phyloP scores from a whole-genome alignment of 2,329 filamentous ascomycete species.

The Exophiala sp. region DNA sequence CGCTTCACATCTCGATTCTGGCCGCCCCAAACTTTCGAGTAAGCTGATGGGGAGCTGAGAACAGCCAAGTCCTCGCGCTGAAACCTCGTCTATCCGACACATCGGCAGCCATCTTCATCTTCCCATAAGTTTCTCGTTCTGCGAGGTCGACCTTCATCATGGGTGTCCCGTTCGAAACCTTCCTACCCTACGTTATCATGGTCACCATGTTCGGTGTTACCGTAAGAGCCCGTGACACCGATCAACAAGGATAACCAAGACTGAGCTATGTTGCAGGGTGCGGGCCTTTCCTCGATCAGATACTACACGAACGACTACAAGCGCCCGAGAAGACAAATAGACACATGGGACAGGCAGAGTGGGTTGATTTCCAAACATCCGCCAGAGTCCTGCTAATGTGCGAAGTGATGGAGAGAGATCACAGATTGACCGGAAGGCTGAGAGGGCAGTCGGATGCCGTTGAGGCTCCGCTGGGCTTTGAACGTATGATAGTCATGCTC shows the following conservation, averaged over 20 bases:
- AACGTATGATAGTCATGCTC: constrained; percentile 32
- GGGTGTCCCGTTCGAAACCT: constrained; percentile 65
- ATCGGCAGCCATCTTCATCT: too few relatives aligned
- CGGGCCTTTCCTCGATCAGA: constrained; percentile 55
- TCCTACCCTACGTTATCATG: constrained; percentile 63
- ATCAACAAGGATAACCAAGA: constrained; percentile 5
- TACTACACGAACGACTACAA: constrained; percentile 63
- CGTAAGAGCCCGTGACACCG: constrained; percentile 42
- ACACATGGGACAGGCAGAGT: constrained; percentile 66
- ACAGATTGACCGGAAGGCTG: constrained; percentile 58
- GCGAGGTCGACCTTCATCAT: constrained; percentile 39
- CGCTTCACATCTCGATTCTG: too few relatives aligned
- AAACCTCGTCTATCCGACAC: too few relatives aligned
- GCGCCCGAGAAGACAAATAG: constrained; percentile 56
- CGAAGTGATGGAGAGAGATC: constrained; percentile 65
- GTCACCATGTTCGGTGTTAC: constrained; percentile 39
- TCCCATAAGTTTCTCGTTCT: not conserved
- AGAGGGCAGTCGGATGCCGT: constrained; percentile 61
- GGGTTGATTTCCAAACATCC: constrained; percentile 32
- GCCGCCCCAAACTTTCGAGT: too few relatives aligned
- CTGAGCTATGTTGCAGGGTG: constrained; percentile 38
- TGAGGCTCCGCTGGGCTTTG: constrained; percentile 59
- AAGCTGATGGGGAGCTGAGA: too few relatives aligned
- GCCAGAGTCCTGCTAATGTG: constrained; percentile 7
- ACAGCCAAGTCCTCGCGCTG: too few relatives aligned